Evolutionary conservation across 345 rosid species (phyloP), one percentile per base, ranked within the genome.

Genomic region (Cochlearia excelsa): DNA sequence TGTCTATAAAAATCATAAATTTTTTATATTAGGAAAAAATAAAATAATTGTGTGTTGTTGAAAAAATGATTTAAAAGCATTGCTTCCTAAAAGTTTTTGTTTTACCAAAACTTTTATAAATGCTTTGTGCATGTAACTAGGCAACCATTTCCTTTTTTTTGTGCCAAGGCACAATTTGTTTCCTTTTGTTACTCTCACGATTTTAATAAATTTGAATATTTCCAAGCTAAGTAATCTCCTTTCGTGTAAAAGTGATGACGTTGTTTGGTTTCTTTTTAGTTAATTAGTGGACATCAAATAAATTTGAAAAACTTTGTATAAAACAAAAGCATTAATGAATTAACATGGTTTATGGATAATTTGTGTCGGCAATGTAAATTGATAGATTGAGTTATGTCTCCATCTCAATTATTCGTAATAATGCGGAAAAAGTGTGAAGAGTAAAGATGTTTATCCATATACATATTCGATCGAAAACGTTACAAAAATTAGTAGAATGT

Each of bases 331-430:
- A 41, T 61, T 41, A 41, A 47, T 40, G 51, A 61, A 31, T 40
- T 46, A 16, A 35, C 29, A 41, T 59, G 51, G 28, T 37, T 6
- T 40, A 26, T 66, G 50, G 50, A 50, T 57, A 28, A 39, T 11
- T 68, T n/a, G 67, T 68, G 73, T 68, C 73, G 73, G 73, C 73
- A 61, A 23, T 48, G 57, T 46, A 28, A 54, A 61, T 46, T 10
- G 45, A 54, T 33, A 39, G 27, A 50, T 52, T 61, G 51, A 47
- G 43, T 39, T 61, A 10, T 63, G 69, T 70, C 65, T 2, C 65
- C 63, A 62, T 70, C 74, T 63, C 48, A 42, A 56, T 63, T 70
- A 70, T 63, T 70, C 23, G 23, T 16, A 16, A 16, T 16, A 16
- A 16, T 16, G 23, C 23, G 23, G 23, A 16, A 16, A 16, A 16